phyloP scores from a whole-genome alignment of 139 green algal species.

The Zygnema cylindricum region DNA sequence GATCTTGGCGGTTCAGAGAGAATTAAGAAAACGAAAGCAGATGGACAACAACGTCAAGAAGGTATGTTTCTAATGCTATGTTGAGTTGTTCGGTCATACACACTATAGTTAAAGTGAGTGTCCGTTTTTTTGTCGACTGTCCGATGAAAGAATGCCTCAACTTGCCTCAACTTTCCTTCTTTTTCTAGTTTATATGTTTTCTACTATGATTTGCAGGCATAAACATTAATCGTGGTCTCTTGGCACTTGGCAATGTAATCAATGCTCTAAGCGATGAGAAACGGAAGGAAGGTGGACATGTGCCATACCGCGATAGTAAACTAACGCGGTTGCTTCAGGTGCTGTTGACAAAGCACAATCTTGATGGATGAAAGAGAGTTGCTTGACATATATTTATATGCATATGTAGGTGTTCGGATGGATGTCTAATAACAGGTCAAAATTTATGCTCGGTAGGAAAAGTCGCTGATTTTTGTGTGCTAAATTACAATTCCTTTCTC shows the following conservation, averaged over 20 bases:
- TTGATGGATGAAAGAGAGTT: not conserved
- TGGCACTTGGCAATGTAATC: constrained; percentile 97
- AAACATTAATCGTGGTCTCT: constrained; percentile 92
- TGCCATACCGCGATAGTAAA: constrained; percentile 75
- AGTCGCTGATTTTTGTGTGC: too few species aligned
- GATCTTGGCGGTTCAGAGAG: constrained; percentile 89
- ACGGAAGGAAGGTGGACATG: constrained; percentile 47
- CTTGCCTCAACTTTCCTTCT: too few species aligned
- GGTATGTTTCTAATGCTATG: constrained; percentile 22
- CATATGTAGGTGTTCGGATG: not conserved
- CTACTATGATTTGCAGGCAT: constrained; percentile 77
- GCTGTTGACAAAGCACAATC: too few species aligned
- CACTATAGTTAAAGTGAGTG: too few species aligned
- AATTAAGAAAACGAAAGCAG: constrained; percentile 89
- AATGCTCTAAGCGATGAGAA: constrained; percentile 83
- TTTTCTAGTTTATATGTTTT: not conserved
- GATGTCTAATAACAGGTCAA: too few species aligned
- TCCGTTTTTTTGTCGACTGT: too few species aligned
- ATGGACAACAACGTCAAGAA: constrained; percentile 73
- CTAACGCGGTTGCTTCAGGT: constrained; percentile 72
- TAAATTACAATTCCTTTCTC: too few species aligned
- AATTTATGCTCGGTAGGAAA: too few species aligned
- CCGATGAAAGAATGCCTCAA: too few species aligned
- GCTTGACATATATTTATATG: constrained; percentile 1
- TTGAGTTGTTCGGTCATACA: not conserved